Evolutionary conservation across 2,329 filamentous ascomycete species (phyloP).

Genomic region (Fusarium coffeatum): DNA sequence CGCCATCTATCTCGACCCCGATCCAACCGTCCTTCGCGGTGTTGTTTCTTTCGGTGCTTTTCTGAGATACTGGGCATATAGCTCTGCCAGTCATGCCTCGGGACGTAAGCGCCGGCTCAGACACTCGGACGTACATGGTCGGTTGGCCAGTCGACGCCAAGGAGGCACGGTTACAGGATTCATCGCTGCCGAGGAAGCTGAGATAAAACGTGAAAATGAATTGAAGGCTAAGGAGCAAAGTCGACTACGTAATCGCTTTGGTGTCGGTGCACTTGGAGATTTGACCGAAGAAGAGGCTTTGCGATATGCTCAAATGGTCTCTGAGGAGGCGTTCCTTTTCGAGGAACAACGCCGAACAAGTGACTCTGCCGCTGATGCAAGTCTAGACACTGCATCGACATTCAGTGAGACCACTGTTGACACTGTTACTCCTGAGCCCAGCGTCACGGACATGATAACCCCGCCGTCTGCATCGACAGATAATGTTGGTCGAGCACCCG

Average conservation of each 20-base stretch:
- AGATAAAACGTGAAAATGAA: conserved; percentile 79
- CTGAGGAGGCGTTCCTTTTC: conserved; percentile 67
- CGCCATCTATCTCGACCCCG: conserved; percentile 87
- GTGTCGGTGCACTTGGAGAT: conserved; percentile 76
- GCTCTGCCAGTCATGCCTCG: conserved; percentile 80
- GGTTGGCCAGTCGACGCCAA: conserved; percentile 62
- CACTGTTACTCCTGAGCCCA: conserved; percentile 67
- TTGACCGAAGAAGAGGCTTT: conserved; percentile 74
- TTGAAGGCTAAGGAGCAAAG: conserved; percentile 74
- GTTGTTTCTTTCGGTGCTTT: conserved; percentile 88
- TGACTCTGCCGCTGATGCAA: conserved; percentile 62
- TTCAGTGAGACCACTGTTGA: conserved; percentile 56
- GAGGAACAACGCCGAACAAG: conserved; percentile 68
- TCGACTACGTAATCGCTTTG: conserved; percentile 82
- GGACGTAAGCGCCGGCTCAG: conserved; percentile 83
- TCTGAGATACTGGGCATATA: conserved; percentile 93
- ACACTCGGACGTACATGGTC: conserved; percentile 70
- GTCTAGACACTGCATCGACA: conserved; percentile 58
- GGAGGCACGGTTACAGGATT: conserved; percentile 80
- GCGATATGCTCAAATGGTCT: conserved; percentile 74
- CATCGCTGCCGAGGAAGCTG: conserved; percentile 86
- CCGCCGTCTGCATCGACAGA: conserved; percentile 29
- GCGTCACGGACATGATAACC: conserved; percentile 57
- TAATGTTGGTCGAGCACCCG: conserved; percentile 1
- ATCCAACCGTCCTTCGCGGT: conserved; percentile 85